Conservation (phyloP, 1,139 yeast species). For the Saccharomyces pastorianus region DNA sequence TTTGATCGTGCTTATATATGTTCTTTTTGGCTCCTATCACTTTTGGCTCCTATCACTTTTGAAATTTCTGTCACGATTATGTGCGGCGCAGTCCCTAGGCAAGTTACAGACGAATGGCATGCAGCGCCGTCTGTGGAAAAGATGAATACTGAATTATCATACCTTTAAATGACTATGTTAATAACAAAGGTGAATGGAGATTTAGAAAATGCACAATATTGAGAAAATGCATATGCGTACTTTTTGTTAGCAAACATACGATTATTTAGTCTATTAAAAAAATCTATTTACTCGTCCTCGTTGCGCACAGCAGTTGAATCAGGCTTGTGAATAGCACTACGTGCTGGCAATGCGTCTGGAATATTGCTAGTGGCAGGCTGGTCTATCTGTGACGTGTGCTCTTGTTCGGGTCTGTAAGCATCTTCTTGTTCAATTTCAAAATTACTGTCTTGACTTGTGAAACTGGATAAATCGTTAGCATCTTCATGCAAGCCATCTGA, state of each 20-base stretch:
- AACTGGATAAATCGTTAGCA: slow-evolving; percentile 29
- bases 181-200: background rate
- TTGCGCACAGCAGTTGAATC: background rate
- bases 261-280: background rate
- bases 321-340: background rate
- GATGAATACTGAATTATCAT: background rate
- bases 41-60: background rate
- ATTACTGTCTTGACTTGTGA: slow-evolving; percentile 24
- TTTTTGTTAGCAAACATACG: no score
- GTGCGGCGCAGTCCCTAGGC: background rate
- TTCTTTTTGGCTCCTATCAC: background rate
- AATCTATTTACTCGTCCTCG: background rate
- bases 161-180: background rate
- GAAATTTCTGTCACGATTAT: background rate
- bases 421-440: slow-evolving; percentile 29
- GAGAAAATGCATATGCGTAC: background rate
- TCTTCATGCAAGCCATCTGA: slow-evolving; percentile 33
- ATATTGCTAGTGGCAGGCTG: slow-evolving; percentile 1
- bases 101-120: background rate
- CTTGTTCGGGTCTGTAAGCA: slow-evolving; percentile 3
- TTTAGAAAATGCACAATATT: background rate
- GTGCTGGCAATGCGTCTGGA: background rate
- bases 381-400: slow-evolving; percentile 14
- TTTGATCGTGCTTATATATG: background rate
- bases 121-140: background rate